Percentiles rank a stretch among this genome's conserved stretches.
These are phyloP conservation scores for Graphilbum sp. DNA, from an alignment of 2,329 filamentous ascomycete species.

Conservation along the genomic window DNA sequence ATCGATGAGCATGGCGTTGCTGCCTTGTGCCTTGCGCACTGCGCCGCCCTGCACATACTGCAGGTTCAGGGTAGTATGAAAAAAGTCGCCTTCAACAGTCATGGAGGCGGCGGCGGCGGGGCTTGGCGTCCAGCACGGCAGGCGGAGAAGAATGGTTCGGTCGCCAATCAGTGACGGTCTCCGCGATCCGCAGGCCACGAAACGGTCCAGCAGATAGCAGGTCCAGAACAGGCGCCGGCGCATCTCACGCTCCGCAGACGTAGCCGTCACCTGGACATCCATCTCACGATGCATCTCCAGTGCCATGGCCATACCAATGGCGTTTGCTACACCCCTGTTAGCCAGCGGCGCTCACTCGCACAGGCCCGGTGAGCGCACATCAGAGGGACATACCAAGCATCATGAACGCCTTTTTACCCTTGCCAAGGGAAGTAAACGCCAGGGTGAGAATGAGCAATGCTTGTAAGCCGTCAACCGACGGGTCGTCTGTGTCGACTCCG, in stretches of 20 bases:
- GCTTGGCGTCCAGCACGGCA: slow-evolving; percentile 58
- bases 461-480: slow-evolving; percentile 63
- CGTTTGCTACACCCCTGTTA: no score
- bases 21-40: slow-evolving; percentile 52
- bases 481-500: slow-evolving; percentile 64
- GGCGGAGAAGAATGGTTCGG: slow-evolving; percentile 54
- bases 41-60: slow-evolving; percentile 54
- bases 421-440: slow-evolving; percentile 60
- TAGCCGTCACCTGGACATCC: slow-evolving; percentile 43
- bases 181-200: slow-evolving; percentile 65
- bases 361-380: no score
- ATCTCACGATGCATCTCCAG: slow-evolving; percentile 68
- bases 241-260: slow-evolving; percentile 56
- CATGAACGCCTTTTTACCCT: slow-evolving; percentile 79
- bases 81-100: slow-evolving; percentile 61
- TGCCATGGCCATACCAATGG: slow-evolving; percentile 69
- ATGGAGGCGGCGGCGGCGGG: slow-evolving; percentile 39
- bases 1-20: slow-evolving; percentile 68
- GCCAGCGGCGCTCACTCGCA: no score
- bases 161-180: slow-evolving; percentile 67
- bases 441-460: slow-evolving; percentile 58
- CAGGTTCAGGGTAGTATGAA: slow-evolving; percentile 62
- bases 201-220: slow-evolving; percentile 76
- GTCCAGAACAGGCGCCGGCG: slow-evolving; percentile 75
- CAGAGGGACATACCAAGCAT: slow-evolving; percentile 59